These are phyloP conservation scores for Zygoascus biomembranicola DNA, from an alignment of 805 yeast genomes.

Conservation along the genomic window DNA sequence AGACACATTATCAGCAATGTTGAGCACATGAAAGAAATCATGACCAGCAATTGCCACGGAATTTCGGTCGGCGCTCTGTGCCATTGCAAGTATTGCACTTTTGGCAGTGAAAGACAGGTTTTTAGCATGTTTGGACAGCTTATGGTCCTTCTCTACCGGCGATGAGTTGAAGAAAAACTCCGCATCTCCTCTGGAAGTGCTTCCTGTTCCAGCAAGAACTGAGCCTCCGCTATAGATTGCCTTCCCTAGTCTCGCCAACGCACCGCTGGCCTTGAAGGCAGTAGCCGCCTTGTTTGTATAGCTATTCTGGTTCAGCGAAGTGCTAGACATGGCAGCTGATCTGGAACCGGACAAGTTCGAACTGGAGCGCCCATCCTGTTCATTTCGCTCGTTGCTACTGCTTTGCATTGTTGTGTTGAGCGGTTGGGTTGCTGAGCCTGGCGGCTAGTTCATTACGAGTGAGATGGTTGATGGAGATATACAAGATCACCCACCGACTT, in stretches of 20 bases:
- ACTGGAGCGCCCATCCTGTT: background rate
- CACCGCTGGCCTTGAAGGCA: slow-evolving; percentile 7
- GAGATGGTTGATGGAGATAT: background rate
- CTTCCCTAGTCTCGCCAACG: slow-evolving; percentile 20
- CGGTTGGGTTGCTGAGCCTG: background rate
- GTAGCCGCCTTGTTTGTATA: background rate
- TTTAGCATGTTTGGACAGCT: background rate
- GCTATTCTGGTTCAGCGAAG: background rate
- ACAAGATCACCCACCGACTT: no score
- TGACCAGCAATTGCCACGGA: slow-evolving; percentile 24
- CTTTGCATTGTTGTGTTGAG: background rate
- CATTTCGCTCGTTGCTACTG: background rate
- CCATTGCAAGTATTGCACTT: slow-evolving; percentile 25
- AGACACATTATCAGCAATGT: slow-evolving; percentile 4
- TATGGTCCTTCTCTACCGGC: background rate
- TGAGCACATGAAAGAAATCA: slow-evolving; percentile 20
- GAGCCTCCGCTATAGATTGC: slow-evolving; percentile 16
- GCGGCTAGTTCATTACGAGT: background rate
- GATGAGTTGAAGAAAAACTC: background rate
- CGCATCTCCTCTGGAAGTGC: background rate
- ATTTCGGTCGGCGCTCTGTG: slow-evolving; percentile 18
- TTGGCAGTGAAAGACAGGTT: slow-evolving; percentile 9
- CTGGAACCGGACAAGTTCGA: background rate
- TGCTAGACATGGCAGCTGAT: background rate
- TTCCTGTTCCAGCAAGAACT: background rate